A percentile compares a stretch with the other conserved stretches of the same genome.
These are phyloP conservation scores for Eustoma russellianum DNA, from an alignment of 257 asterid genomes.

Conservation along the genomic window DNA sequence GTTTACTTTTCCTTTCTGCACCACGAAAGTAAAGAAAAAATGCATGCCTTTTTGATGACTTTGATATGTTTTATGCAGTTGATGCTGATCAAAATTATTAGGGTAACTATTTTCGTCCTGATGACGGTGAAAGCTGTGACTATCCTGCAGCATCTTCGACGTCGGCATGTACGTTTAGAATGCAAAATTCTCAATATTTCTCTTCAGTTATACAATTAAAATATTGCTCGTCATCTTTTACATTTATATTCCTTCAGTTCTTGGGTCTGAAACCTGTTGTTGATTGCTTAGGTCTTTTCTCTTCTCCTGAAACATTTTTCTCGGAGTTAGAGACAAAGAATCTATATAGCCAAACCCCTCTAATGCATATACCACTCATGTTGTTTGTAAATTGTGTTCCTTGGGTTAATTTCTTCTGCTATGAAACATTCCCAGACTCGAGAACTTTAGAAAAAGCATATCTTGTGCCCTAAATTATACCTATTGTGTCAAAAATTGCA, in stretches of 20 bases:
- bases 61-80: constrained; percentile 26
- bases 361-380: not conserved
- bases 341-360: not conserved
- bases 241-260: not conserved
- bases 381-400: too few species aligned
- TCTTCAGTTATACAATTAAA: not conserved
- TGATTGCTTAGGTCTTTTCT: not conserved
- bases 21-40: not conserved
- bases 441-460: too few species aligned
- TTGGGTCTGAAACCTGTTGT: not conserved
- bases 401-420: too few species aligned
- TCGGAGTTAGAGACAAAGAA: too few species aligned
- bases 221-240: not conserved
- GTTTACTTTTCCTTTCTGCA: not conserved
- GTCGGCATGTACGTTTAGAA: constrained; percentile 31
- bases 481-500: too few species aligned
- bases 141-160: constrained; percentile 33
- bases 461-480: too few species aligned
- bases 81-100: constrained; percentile 36
- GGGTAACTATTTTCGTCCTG: constrained; percentile 48
- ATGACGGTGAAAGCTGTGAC: constrained; percentile 44
- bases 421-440: too few species aligned
- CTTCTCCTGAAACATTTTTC: too few species aligned
- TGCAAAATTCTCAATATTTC: too few species aligned
- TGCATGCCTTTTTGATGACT: not conserved